A percentile compares a stretch with the other conserved stretches of the same genome.
These are phyloP conservation scores for Neonothopanus nambi DNA, from an alignment of 1,284 basidiomycete genomes.

Conservation along the genomic window DNA sequence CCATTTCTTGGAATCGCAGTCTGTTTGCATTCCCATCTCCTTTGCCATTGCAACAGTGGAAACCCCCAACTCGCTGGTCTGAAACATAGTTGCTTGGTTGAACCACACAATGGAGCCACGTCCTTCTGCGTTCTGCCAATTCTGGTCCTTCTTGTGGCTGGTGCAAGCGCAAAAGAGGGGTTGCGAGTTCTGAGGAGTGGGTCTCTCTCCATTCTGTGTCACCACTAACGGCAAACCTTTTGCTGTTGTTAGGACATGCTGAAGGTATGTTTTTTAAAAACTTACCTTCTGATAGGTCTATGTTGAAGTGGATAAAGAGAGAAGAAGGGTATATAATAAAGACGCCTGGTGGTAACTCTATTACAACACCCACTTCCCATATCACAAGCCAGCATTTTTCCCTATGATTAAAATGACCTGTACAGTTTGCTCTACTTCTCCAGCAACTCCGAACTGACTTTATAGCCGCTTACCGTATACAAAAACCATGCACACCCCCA, in stretches of 20 bases:
- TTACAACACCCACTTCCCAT: conserved; percentile 22
- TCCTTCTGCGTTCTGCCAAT: conserved; percentile 8
- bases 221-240: not conserved
- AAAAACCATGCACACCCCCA: conserved; percentile 28
- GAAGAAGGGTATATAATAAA: conserved; percentile 23
- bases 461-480: conserved; percentile 12
- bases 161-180: not conserved
- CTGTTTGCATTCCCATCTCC: not conserved
- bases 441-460: too few species aligned
- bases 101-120: conserved; percentile 19
- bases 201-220: not conserved
- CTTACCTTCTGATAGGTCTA: conserved; percentile 20
- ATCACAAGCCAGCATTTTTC: conserved; percentile 22
- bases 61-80: conserved; percentile 12
- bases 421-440: too few species aligned
- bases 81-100: conserved; percentile 17
- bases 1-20: not conserved
- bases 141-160: not conserved
- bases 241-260: too few species aligned
- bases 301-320: conserved; percentile 25
- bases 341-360: too few species aligned
- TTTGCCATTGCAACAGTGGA: conserved; percentile 4
- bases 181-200: not conserved
- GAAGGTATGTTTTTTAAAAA: too few species aligned
- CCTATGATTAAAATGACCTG: conserved; percentile 20